phyloP scores from a whole-genome alignment of 208 protist species.

The Acanthamoeba lenticulata region DNA sequence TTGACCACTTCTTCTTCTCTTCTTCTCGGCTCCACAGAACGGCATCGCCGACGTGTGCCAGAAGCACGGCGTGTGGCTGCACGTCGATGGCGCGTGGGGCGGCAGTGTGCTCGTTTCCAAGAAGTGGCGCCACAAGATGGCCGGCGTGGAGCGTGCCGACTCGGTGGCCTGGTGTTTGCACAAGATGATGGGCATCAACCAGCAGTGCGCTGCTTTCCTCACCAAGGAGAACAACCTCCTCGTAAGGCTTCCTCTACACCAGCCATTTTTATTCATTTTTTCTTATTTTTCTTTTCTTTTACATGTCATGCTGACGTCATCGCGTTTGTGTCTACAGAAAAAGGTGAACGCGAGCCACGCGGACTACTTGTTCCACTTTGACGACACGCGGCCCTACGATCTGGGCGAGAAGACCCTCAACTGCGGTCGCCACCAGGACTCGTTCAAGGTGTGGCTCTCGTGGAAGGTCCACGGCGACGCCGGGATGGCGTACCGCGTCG shows the following conservation, averaged over 20 bases:
- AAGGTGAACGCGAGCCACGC: conserved; percentile 66
- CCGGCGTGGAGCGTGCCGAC: conserved; percentile 76
- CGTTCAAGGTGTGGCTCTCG: conserved; percentile 75
- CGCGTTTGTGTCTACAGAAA: not conserved
- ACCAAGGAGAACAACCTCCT: conserved; percentile 60
- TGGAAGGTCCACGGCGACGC: conserved; percentile 72
- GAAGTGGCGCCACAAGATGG: conserved; percentile 66
- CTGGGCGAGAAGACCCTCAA: conserved; percentile 75
- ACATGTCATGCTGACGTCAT: not conserved
- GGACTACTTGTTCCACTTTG: conserved; percentile 76
- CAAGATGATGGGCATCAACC: conserved; percentile 82
- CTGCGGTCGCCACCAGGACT: conserved; percentile 71
- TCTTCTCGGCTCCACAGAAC: conserved; percentile 1
- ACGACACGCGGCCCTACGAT: conserved; percentile 61
- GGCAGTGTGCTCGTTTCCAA: conserved; percentile 76
- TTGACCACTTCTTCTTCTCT: not conserved
- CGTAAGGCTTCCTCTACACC: not conserved
- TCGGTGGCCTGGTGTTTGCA: conserved; percentile 78
- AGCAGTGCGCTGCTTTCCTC: conserved; percentile 83
- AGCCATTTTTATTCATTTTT: not conserved
- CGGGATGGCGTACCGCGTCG: conserved; percentile 14
- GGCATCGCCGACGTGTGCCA: conserved; percentile 75
- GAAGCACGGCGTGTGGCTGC: conserved; percentile 76
- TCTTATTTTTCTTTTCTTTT: not conserved
- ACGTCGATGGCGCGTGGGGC: conserved; percentile 83